Conservation (phyloP, 2,329 filamentous ascomycete species). For the Diaporthe citrichinensis region DNA sequence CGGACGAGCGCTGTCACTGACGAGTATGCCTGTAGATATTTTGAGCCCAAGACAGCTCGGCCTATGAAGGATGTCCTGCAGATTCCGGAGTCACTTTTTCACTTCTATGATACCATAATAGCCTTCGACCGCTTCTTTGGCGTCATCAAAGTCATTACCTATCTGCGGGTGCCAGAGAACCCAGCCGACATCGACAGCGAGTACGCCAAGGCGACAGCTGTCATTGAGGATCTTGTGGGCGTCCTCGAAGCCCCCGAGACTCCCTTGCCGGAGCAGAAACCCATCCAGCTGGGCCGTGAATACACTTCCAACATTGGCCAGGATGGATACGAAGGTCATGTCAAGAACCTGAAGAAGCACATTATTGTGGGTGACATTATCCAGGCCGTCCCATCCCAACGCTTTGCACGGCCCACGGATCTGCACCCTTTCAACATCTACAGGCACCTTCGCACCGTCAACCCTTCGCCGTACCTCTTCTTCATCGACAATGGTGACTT, state of each 20-base stretch:
- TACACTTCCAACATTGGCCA: slow-evolving; percentile 94
- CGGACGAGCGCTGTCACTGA: background rate
- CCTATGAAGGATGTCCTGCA: slow-evolving; percentile 89
- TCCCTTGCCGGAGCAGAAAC: slow-evolving; percentile 81
- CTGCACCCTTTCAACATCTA: slow-evolving; percentile 99
- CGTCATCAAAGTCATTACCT: slow-evolving; percentile 93
- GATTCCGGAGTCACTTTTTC: slow-evolving; percentile 95
- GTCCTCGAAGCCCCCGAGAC: slow-evolving; percentile 81
- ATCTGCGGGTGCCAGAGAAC: slow-evolving; percentile 75
- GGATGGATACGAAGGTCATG: slow-evolving; percentile 91
- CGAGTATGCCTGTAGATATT: slow-evolving; percentile 69
- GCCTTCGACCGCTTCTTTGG: slow-evolving; percentile 97
- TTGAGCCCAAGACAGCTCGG: slow-evolving; percentile 95
- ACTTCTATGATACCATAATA: slow-evolving; percentile 95
- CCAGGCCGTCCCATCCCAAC: slow-evolving; percentile 95
- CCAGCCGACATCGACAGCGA: slow-evolving; percentile 72
- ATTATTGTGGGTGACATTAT: slow-evolving; percentile 95
- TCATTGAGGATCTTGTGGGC: slow-evolving; percentile 77
- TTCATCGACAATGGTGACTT: slow-evolving; percentile 94
- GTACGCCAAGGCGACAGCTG: slow-evolving; percentile 77
- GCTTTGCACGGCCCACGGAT: slow-evolving; percentile 88
- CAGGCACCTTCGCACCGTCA: slow-evolving; percentile 94
- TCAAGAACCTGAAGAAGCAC: slow-evolving; percentile 88
- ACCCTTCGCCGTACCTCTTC: slow-evolving; percentile 97
- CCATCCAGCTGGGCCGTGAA: slow-evolving; percentile 80